Evolutionary conservation across 2,329 filamentous ascomycete species (phyloP), one percentile per base, ranked within the genome.

Genomic region (Colletotrichum limetticola): DNA sequence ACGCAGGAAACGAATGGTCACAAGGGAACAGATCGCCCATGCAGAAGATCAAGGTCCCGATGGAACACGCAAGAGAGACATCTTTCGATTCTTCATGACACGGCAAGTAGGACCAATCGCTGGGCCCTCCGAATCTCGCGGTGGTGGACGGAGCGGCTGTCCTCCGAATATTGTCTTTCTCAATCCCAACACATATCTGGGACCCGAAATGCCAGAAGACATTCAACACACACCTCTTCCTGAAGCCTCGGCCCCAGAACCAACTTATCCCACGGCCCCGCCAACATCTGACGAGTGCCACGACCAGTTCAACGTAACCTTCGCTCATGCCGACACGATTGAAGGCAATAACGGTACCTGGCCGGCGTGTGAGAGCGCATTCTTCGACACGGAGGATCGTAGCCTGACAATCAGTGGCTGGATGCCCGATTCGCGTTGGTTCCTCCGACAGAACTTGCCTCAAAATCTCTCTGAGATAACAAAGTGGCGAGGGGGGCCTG

Each of bases 371-470:
- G 74, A 78, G 2, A 55, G 75, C 6, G 62, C 77, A 12, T 81
- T 83, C 56, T 85, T 87, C 63, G 82, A 85, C 63, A 72, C 76
- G 11, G 74, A 80, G 24, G 79, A 79, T 37, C 74, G 75, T 22
- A 87, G 85, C 73, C 84, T 86, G 73, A 82, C 83, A 0, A 76
- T 87, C 73, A 75, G 80, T 2, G 86, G 86, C 8, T 85, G 82
- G 83, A 82, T 86, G 79, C 85, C 86, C n/a, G 78, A 80, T 64
- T 75, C 75, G 3, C 77, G 78, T 59, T 83, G 81, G 79, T 82
- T 85, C 9, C 74, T 83, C 52, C 75, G 76, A 19, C 76, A 81
- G 52, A 77, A 78, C 57, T 64, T 85, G 42, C 83, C 83, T 4
- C 74, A 71, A 24, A 78, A 75, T 26, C 74, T 78, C 30, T 77